A percentile compares a stretch with the other conserved stretches of the same genome.
Conservation (phyloP, 1,139 yeast genomes). For the Yamadazyma triangularis region DNA sequence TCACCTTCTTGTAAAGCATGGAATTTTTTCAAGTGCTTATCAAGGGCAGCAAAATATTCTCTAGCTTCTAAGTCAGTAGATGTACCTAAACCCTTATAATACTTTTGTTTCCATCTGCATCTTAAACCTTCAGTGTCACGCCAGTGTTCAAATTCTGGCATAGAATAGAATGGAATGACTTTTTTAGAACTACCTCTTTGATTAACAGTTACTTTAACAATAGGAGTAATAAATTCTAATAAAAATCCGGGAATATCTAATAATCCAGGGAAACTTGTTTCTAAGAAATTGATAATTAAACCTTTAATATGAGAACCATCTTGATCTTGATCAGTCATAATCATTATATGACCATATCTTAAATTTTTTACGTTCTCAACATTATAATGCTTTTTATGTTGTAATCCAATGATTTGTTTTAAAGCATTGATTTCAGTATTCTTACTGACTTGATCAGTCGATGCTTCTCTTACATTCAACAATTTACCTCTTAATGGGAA, state of each 20-base stretch:
- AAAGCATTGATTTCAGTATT: conserved; percentile 93
- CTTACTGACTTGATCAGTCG: conserved; percentile 87
- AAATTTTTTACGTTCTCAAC: conserved; percentile 61
- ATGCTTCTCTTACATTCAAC: conserved; percentile 93
- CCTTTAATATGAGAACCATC: conserved; percentile 99
- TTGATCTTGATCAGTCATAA: conserved; percentile 99
- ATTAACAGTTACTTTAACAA: conserved; percentile 80
- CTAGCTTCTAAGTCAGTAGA: conserved; percentile 78
- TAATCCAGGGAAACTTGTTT: conserved; percentile 91
- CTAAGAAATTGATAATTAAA: conserved; percentile 85
- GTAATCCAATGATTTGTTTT: conserved; percentile 92
- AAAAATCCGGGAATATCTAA: conserved; percentile 88
- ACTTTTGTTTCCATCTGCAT: conserved; percentile 88
- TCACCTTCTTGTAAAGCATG: conserved; percentile 82
- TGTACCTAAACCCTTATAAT: conserved; percentile 98
- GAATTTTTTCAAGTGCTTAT: conserved; percentile 80
- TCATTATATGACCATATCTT: conserved; percentile 96
- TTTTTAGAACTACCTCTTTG: conserved; percentile 54
- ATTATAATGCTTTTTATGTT: conserved; percentile 78
- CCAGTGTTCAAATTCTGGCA: conserved; percentile 97
- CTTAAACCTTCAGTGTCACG: conserved; percentile 74
- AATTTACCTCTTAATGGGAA: conserved; percentile 95
- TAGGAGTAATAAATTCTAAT: conserved; percentile 93
- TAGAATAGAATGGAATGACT: conserved; percentile 76
- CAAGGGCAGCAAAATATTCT: conserved; percentile 84